Percentiles rank a stretch among this genome's conserved stretches.
These are phyloP conservation scores for Paxillus ammoniavirescens DNA, from an alignment of 768 basidiomycete species.

Conservation along the genomic window DNA sequence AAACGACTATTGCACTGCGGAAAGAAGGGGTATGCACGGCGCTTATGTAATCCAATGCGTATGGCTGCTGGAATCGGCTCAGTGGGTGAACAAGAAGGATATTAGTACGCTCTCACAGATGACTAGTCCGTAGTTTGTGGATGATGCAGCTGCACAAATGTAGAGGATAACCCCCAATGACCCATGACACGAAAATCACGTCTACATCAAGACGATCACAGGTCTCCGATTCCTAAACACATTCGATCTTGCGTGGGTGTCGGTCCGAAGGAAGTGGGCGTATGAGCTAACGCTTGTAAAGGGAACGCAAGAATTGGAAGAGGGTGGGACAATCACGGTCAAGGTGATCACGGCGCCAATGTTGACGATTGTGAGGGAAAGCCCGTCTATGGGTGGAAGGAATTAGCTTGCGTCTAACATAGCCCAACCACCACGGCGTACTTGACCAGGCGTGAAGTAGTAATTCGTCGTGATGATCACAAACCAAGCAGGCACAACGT, in stretches of 20 bases:
- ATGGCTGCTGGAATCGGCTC: conserved; percentile 14
- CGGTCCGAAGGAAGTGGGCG: background rate
- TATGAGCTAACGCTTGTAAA: conserved; percentile 14
- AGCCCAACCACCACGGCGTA: conserved; percentile 1
- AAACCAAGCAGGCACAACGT: conserved; percentile 15
- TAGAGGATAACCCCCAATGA: conserved; percentile 8
- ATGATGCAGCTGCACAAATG: conserved; percentile 13
- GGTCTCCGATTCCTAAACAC: conserved; percentile 2
- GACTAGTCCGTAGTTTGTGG: conserved; percentile 5
- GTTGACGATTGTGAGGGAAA: conserved; percentile 19
- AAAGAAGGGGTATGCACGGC: conserved; percentile 16
- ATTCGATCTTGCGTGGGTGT: background rate
- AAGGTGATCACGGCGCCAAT: conserved; percentile 17
- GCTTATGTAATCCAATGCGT: conserved; percentile 17
- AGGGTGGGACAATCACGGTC: conserved; percentile 21
- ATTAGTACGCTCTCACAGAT: conserved; percentile 9
- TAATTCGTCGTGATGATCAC: conserved; percentile 26
- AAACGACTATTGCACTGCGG: conserved; percentile 1
- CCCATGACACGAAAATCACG: conserved; percentile 20
- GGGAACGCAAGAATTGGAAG: conserved; percentile 25
- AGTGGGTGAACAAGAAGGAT: background rate
- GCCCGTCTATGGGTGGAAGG: conserved; percentile 22
- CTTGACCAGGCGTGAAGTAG: conserved; percentile 27
- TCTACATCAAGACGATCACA: conserved; percentile 32
- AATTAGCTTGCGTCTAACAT: background rate